Conservation (phyloP, 805 yeast genomes). For the Yarrowia divulgata region DNA sequence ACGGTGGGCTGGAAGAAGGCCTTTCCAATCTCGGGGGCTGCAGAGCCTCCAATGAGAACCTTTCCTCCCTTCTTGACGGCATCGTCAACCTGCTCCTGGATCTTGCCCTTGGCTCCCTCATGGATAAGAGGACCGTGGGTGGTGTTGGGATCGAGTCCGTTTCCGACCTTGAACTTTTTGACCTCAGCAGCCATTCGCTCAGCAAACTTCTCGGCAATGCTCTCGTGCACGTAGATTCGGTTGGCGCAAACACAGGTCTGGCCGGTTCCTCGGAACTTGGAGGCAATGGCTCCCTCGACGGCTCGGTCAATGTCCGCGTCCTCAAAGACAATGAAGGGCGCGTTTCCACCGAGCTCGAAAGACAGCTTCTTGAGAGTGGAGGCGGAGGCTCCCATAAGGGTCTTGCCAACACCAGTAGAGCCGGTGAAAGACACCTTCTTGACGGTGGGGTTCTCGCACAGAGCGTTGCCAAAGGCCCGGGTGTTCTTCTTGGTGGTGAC, state of each 20-base stretch:
- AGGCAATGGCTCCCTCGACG: conserved; percentile 67
- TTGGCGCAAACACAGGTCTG: conserved; percentile 86
- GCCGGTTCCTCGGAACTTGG: conserved; percentile 78
- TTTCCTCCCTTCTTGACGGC: conserved; percentile 72
- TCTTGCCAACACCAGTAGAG: conserved; percentile 74
- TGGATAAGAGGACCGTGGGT: conserved; percentile 83
- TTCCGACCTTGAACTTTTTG: conserved; percentile 61
- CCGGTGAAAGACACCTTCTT: conserved; percentile 80
- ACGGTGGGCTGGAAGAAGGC: conserved; percentile 74
- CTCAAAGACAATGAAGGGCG: conserved; percentile 76
- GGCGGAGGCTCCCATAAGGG: conserved; percentile 65
- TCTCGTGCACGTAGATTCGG: conserved; percentile 69
- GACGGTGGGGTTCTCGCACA: conserved; percentile 64
- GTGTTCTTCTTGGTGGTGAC: conserved; percentile 54
- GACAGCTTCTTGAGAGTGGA: conserved; percentile 73
- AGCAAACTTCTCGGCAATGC: conserved; percentile 68
- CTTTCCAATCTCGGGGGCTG: conserved; percentile 63
- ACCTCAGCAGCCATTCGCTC: conserved; percentile 58
- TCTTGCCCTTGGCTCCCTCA: conserved; percentile 66
- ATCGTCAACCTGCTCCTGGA: conserved; percentile 66
- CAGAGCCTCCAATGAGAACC: conserved; percentile 66
- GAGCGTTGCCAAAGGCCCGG: conserved; percentile 59
- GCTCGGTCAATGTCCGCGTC: conserved; percentile 75
- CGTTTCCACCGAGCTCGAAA: conserved; percentile 81
- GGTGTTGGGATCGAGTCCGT: conserved; percentile 63